These are phyloP conservation scores for Calonectria multiphialidica DNA, from an alignment of 2,329 filamentous ascomycete species.

Conservation along the genomic window DNA sequence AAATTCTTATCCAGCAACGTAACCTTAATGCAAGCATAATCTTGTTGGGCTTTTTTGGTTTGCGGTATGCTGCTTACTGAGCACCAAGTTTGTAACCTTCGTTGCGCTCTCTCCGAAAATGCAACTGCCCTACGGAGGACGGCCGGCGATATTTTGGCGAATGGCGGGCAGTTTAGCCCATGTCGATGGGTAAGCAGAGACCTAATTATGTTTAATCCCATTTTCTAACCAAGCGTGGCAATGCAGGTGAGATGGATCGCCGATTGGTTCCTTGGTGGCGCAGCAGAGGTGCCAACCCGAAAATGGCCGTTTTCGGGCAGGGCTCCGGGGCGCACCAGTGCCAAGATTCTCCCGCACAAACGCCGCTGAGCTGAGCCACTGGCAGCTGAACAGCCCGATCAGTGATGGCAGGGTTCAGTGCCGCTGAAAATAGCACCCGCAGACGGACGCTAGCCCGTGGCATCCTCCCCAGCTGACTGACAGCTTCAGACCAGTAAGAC, in stretches of 20 bases:
- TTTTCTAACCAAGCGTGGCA: not conserved
- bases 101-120: not conserved
- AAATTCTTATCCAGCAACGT: too few relatives aligned
- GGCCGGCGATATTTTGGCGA: not conserved
- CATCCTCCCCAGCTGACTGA: not conserved
- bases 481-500: not conserved
- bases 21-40: too few relatives aligned
- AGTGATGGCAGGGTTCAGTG: not conserved
- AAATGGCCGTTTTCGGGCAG: not conserved
- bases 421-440: not conserved
- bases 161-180: not conserved
- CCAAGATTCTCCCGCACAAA: not conserved
- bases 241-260: not conserved
- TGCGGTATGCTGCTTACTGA: not conserved
- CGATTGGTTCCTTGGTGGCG: not conserved
- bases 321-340: not conserved
- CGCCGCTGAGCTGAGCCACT: conserved; percentile 1
- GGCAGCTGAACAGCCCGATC: not conserved
- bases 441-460: not conserved
- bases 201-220: not conserved
- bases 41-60: not conserved
- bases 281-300: not conserved
- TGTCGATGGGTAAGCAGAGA: not conserved
- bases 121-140: not conserved
- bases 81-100: not conserved